Percentiles rank a stretch among this genome's conserved stretches.
phyloP scores from a whole-genome alignment of 148 eudicot genomes.

The Diospyros lotus region DNA sequence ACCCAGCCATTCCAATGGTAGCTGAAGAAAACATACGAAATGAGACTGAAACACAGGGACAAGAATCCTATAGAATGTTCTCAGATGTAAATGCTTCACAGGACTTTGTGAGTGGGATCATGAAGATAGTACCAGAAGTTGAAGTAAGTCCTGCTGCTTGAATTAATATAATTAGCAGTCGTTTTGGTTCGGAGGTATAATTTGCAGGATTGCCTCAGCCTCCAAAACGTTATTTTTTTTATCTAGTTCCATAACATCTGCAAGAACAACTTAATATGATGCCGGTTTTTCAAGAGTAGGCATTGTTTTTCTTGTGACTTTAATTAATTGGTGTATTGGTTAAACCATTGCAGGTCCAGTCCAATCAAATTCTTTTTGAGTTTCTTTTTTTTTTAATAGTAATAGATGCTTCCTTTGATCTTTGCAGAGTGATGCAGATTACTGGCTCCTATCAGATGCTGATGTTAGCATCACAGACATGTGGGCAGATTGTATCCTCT shows the following conservation, averaged over 20 bases:
- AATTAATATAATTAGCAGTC: neutral
- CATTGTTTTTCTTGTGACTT: constrained; percentile 5
- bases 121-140: constrained; percentile 96
- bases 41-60: constrained; percentile 40
- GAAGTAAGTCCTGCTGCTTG: constrained; percentile 65
- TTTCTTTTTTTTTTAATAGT: neutral
- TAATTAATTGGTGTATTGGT: too few species aligned
- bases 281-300: neutral
- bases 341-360: too few species aligned
- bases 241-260: neutral
- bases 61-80: constrained; percentile 36
- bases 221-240: neutral
- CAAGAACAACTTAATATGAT: neutral
- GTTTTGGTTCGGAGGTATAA: neutral
- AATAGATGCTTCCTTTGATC: constrained; percentile 4
- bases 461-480: constrained; percentile 89
- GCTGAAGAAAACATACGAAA: constrained; percentile 32
- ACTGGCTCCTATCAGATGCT: constrained; percentile 86
- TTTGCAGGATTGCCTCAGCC: neutral
- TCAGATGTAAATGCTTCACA: constrained; percentile 54
- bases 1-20: constrained; percentile 23
- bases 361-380: too few species aligned
- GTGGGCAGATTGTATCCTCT: constrained; percentile 93
- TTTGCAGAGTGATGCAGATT: constrained; percentile 88
- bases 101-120: constrained; percentile 86